phyloP scores from a whole-genome alignment of 345 rosid genomes.

The thale cress (Arabidopsis thaliana) region DNA sequence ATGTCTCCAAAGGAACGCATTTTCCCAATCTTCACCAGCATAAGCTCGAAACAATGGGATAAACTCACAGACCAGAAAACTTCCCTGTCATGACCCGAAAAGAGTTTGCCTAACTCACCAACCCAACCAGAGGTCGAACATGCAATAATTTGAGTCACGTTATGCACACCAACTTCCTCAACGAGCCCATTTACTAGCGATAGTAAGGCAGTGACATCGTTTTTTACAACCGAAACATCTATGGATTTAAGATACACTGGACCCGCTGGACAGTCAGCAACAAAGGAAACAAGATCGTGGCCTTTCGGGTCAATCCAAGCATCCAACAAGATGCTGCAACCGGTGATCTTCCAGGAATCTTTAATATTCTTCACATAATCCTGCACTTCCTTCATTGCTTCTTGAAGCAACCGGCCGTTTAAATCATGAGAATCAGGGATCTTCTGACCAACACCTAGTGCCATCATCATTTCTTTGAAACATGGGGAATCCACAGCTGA shows the following conservation, averaged over 20 bases:
- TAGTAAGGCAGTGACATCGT: slow-evolving; percentile 42
- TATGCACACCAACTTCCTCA: slow-evolving; percentile 55
- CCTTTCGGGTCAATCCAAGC: slow-evolving; percentile 64
- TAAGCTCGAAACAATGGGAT: slow-evolving; percentile 63
- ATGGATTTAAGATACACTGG: slow-evolving; percentile 56
- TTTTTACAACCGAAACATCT: slow-evolving; percentile 46
- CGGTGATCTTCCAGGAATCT: slow-evolving; percentile 62
- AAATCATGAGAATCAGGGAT: slow-evolving; percentile 46
- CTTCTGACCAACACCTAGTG: slow-evolving; percentile 25
- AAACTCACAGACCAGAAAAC: slow-evolving; percentile 66
- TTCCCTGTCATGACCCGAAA: slow-evolving; percentile 41
- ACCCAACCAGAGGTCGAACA: slow-evolving; percentile 60
- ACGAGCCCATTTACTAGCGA: slow-evolving; percentile 50
- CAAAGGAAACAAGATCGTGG: slow-evolving; percentile 53
- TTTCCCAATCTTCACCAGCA: slow-evolving; percentile 52
- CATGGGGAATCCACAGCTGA: slow-evolving; percentile 49
- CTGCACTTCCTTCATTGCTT: slow-evolving; percentile 48
- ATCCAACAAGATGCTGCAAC: slow-evolving; percentile 73
- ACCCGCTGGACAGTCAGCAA: slow-evolving; percentile 62
- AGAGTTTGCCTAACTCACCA: slow-evolving; percentile 51
- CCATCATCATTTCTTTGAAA: slow-evolving; percentile 49
- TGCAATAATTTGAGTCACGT: slow-evolving; percentile 61
- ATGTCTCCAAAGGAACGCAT: slow-evolving; percentile 36
- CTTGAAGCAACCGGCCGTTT: slow-evolving; percentile 52
- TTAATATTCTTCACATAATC: slow-evolving; percentile 49